Evolutionary conservation across 2,329 filamentous ascomycete species (phyloP), one percentile per base, ranked within the genome.

Genomic region (Dichotomopilus funicola): DNA sequence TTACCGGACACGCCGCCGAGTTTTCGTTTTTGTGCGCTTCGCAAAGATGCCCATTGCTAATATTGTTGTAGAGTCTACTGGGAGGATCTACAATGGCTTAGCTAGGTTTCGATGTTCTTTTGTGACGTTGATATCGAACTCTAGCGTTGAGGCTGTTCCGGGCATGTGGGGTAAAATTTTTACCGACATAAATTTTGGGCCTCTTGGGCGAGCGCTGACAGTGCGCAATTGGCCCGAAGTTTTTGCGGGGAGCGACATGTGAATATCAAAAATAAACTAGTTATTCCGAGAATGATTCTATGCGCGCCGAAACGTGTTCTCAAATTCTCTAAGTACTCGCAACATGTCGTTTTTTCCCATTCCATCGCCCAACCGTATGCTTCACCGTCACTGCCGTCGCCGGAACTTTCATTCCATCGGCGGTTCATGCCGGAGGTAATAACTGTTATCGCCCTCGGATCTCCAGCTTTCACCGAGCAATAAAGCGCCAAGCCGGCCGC

Each of bases 11-110:
- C 84, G 82, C 61, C 87, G 80, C 71, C 88, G 82, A 3, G 87
- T 91, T 73, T 91, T 91, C 55, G 82, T 84, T 60, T 84, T 77
- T n/a, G 82, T 85, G 46, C 78, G 76, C 68, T 85, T 85, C 62
- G 81, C 82, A 35, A 78, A 75, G 59, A 88, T 80, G 46, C 86
- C 87, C 87, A 91, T 91, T 11, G 3, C 40, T 37, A 4, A 3
- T 12, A 13, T 12, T 33, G 19, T 27, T 31, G 6, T 7, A 31
- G 0, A 19, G 43, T n/a, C 11, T 37, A 27, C 19, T 4, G 35
- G n/a, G 36, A 36, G n/a, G 10, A n/a, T 51, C 33, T 8, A 44
- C 13, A 10, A 41, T 6, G 33, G 36, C n/a, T 43, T 13, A 2
- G 6, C 3, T 27, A 27, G 19, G 19, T 27, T 27, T 27, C 19